Base-by-base conservation (phyloP, 495 filamentous ascomycete species). In the Echria macrotheca region DNA sequence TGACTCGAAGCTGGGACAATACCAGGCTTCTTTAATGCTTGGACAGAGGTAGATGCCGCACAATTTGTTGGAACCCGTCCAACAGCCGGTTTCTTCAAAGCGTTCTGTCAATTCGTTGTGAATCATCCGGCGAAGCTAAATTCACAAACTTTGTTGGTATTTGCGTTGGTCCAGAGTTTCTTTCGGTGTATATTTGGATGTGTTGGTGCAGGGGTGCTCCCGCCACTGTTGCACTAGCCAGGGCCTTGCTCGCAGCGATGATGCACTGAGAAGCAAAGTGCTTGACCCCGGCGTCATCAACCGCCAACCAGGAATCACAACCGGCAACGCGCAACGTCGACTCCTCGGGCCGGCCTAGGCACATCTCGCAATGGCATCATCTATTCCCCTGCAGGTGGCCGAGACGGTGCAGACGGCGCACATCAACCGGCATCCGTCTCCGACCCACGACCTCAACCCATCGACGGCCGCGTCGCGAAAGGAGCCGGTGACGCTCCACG, bases 401-500 rank as follows among this genome's bases (percentile, higher is more conserved):
- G 83, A 86, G 51, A 83, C 84, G 15, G 74, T 95, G 52, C 90
- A 96, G 65, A 79, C 85, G 11, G 86, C 85, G 24, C 84, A 84
- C 53, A 77, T 95, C 67, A 83, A 85, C 24, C 74, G 66, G 14
- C 51, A 79, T 29, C 88, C 89, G 1, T 85, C 81, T 19, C 75
- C 83, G 5, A 49, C 61, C 29, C 86, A 89, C 72, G 90, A 95
- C 67, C 53, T 90, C 60, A 90, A 91, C 65, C 89, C 89, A 11
- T 74, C 85, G 21, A 89, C 89, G 35, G 75, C 86, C 21, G 76
- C 82, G 12, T 79, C 83, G 47, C 61, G 72, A 58, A 79, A 80
- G 66, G 52, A 64, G 39, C 72, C 73, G 25, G 72, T 74, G 29
- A 38, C 44, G 8, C 49, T 73, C 24, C n/a, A n/a, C n/a, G 54